Conservation (phyloP, 192 early-diverging fungal species). For the Coemansia javaensis region DNA sequence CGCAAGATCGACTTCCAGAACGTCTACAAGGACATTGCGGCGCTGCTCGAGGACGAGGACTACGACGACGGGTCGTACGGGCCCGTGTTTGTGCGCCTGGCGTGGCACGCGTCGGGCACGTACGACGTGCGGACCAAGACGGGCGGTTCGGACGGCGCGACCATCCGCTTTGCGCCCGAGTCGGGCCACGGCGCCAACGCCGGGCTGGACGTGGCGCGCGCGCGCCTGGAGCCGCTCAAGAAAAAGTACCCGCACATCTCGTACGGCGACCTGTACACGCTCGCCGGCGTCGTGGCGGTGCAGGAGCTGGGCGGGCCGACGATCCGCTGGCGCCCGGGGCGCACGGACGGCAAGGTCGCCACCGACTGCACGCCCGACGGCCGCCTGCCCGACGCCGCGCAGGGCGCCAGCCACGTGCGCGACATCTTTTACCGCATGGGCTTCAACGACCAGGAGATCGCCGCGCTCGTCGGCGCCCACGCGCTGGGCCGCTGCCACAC, state of each 20-base stretch:
- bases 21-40: constrained; percentile 74
- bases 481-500: constrained; percentile 73
- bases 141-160: constrained; percentile 72
- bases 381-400: constrained; percentile 69
- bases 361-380: constrained; percentile 63
- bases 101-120: constrained; percentile 84
- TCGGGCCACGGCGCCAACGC: constrained; percentile 67
- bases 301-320: constrained; percentile 77
- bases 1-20: constrained; percentile 64
- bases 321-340: constrained; percentile 70
- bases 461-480: constrained; percentile 74
- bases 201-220: constrained; percentile 68
- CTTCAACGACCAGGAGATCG: constrained; percentile 77
- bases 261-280: constrained; percentile 79
- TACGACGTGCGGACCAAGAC: constrained; percentile 60
- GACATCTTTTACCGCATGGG: constrained; percentile 82
- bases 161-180: constrained; percentile 71
- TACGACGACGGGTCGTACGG: constrained; percentile 79
- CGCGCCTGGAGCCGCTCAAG: constrained; percentile 71
- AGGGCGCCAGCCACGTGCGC: constrained; percentile 63
- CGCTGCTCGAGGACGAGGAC: constrained; percentile 67
- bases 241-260: constrained; percentile 74
- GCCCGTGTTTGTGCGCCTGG: constrained; percentile 74
- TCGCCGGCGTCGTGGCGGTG: constrained; percentile 71
- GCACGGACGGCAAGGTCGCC: constrained; percentile 45